phyloP scores from a whole-genome alignment of 2,329 filamentous ascomycete species.

The Sclerotiophoma versabilis region DNA sequence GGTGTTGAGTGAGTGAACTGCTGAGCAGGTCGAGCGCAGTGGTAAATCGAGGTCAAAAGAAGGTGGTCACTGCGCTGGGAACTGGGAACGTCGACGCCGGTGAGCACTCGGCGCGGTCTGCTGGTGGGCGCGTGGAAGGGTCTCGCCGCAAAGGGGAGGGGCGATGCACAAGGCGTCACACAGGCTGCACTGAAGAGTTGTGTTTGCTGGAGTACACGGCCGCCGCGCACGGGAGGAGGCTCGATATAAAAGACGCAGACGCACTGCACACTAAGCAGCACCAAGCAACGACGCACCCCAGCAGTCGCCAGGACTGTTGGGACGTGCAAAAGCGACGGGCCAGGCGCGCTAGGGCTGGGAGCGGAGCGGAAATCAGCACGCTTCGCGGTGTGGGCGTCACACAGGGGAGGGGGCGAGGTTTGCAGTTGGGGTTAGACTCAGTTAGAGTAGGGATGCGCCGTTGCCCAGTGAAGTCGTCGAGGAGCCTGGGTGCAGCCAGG shows the following conservation, averaged over 20 bases:
- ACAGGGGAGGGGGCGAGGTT: constrained; percentile 20
- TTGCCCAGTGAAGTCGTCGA: constrained; percentile 22
- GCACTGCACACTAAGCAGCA: constrained; percentile 2
- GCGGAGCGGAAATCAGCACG: constrained; percentile 40
- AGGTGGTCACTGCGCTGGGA: constrained; percentile 25
- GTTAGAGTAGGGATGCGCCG: constrained; percentile 17
- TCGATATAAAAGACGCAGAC: constrained; percentile 31
- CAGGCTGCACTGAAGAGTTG: constrained; percentile 36
- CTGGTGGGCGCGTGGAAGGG: constrained; percentile 28
- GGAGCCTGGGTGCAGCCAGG: constrained; percentile 1
- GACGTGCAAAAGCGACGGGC: constrained; percentile 33
- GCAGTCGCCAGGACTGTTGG: constrained; percentile 24
- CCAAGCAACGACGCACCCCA: constrained; percentile 13
- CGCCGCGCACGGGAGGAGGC: constrained; percentile 30
- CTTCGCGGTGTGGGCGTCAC: constrained; percentile 15
- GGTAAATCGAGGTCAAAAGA: constrained; percentile 27
- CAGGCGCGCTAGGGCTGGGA: constrained; percentile 40
- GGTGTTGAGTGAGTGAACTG: constrained; percentile 28
- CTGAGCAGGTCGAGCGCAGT: constrained; percentile 23
- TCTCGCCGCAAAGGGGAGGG: constrained; percentile 24
- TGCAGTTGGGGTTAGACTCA: constrained; percentile 3
- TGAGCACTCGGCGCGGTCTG: constrained; percentile 27
- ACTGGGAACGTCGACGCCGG: constrained; percentile 22
- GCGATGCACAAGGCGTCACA: constrained; percentile 30
- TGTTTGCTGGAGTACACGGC: constrained; percentile 19